Evolutionary conservation across 331 rosid genomes (phyloP).

Genomic region (Rhamnella rubrinervis): DNA sequence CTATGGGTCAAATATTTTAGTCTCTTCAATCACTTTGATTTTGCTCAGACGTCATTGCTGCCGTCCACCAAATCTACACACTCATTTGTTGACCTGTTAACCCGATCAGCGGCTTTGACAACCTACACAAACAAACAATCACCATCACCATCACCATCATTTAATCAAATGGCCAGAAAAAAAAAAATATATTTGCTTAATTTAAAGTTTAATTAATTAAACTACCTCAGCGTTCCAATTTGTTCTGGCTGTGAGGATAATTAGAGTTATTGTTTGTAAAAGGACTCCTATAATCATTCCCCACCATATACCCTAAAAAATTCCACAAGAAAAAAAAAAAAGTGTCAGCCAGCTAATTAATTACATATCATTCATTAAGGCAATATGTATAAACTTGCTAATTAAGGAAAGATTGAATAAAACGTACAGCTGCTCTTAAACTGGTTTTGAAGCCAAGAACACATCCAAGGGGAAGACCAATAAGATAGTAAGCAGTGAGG

Average conservation of each 20-base stretch:
- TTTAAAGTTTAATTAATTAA: not conserved
- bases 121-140: conserved; percentile 36
- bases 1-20: too few species aligned
- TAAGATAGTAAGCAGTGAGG: conserved; percentile 48
- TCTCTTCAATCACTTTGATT: too few species aligned
- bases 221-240: conserved; percentile 71
- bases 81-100: conserved; percentile 49
- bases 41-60: too few species aligned
- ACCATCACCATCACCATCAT: not conserved
- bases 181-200: not conserved
- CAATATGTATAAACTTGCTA: not conserved
- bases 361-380: too few species aligned
- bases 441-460: conserved; percentile 66
- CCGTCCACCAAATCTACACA: not conserved
- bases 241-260: conserved; percentile 68
- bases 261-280: conserved; percentile 55
- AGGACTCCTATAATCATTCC: conserved; percentile 76
- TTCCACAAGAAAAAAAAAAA: not conserved
- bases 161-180: not conserved
- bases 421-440: conserved; percentile 65
- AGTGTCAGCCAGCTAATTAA: too few species aligned
- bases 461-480: conserved; percentile 79
- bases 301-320: conserved; percentile 85
- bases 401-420: not conserved
- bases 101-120: conserved; percentile 56